A percentile compares a stretch with the other conserved stretches of the same genome.
phyloP scores from a whole-genome alignment of 176 grass and related monocot genomes.

The Poa annua region DNA sequence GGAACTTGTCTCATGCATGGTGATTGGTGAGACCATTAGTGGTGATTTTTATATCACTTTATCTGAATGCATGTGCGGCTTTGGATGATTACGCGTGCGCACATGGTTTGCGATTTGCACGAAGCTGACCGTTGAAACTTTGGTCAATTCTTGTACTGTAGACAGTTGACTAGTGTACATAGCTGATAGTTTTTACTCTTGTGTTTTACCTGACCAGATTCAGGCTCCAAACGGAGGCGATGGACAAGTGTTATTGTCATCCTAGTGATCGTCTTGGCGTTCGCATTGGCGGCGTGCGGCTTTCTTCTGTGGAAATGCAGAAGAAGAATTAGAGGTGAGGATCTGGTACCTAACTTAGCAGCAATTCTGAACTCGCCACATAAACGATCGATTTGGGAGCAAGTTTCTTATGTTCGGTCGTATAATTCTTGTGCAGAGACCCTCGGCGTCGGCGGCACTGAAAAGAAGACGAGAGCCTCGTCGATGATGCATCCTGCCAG shows the following conservation, averaged over 20 bases:
- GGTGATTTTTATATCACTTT: not conserved
- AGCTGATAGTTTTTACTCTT: not conserved
- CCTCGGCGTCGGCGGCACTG: slow-evolving; percentile 27
- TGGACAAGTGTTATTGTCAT: not conserved
- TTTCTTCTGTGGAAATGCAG: slow-evolving; percentile 53
- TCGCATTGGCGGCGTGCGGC: slow-evolving; percentile 34
- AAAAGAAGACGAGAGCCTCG: not conserved
- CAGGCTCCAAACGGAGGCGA: slow-evolving; percentile 22
- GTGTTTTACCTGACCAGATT: not conserved
- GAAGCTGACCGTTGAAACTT: not conserved
- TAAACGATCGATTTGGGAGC: not conserved
- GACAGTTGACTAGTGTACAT: not conserved
- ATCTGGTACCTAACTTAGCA: not conserved
- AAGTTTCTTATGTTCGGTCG: not conserved
- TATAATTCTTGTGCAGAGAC: slow-evolving; percentile 26
- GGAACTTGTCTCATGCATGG: too few relatives aligned
- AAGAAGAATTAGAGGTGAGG: slow-evolving; percentile 54
- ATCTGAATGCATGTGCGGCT: slow-evolving; percentile 26
- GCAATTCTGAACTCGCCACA: not conserved
- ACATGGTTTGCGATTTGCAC: not conserved
- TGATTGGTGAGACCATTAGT: too few relatives aligned
- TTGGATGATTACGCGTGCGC: not conserved
- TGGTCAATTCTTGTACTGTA: not conserved
- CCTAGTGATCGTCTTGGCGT: slow-evolving; percentile 24
- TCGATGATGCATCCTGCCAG: not conserved